phyloP scores from a whole-genome alignment of 768 basidiomycete genomes.

The Mycena kentingensis region DNA sequence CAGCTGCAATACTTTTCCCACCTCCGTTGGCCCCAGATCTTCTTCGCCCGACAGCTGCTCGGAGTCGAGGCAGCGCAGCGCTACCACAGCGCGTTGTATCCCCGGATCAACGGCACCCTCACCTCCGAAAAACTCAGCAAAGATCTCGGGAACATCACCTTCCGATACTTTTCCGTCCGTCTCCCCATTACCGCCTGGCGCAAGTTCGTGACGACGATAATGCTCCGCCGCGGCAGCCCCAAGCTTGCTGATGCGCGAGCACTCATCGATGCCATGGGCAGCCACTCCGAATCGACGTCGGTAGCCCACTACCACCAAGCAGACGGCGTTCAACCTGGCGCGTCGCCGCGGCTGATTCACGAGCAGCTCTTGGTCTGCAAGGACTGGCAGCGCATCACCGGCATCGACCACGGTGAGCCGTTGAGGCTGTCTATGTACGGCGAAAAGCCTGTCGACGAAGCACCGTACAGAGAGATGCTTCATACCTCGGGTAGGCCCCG shows the following conservation, averaged over 20 bases:
- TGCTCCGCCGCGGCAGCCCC: not conserved
- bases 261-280: not conserved
- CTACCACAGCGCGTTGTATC: slow-evolving; percentile 1
- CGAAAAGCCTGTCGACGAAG: too few relatives aligned
- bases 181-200: not conserved
- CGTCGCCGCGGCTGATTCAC: not conserved
- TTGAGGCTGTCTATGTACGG: too few relatives aligned
- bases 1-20: not conserved
- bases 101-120: not conserved
- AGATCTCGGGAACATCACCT: not conserved
- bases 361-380: not conserved
- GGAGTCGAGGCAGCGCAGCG: not conserved
- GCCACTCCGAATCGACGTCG: not conserved
- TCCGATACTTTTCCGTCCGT: not conserved
- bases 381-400: not conserved
- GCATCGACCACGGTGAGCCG: not conserved
- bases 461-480: too few relatives aligned
- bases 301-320: not conserved
- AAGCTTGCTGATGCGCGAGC: too few relatives aligned
- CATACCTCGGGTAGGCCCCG: too few relatives aligned
- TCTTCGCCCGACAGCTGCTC: not conserved
- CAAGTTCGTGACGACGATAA: not conserved
- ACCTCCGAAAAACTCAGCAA: not conserved
- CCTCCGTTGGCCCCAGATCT: slow-evolving; percentile 6
- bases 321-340: not conserved